Evolutionary conservation across 306 rosid species (phyloP), one percentile per base, ranked within the genome.

Genomic region (Macrotyloma uniflorum): DNA sequence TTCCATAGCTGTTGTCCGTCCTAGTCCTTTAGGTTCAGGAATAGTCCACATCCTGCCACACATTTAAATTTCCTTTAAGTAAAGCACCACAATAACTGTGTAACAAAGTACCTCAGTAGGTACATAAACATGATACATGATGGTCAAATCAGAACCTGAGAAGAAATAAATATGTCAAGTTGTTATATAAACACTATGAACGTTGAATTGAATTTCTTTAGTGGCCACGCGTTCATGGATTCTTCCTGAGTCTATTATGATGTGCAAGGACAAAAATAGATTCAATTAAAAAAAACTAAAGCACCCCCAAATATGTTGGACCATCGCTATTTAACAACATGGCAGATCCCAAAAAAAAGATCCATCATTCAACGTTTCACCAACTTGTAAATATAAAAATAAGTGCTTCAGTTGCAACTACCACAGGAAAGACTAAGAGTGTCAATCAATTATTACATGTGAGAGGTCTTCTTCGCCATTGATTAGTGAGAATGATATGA

Each of bases 21-120:
- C 77, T 54, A 91, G 72, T 59, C 85, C 92, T 76, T 67, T 88
- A 59, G 90, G 88, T 80, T 93, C 98, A 35, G 96, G 93, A 74
- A 91, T 81, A 72, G 80, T 84, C 99, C 99, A 93, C 90, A 91
- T 88, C 88, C 98, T 95, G 88, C 46, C 5, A 82, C 64, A 75
- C 67, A 73, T 73, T 42, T 24, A 74, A 50, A 55, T 54, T 70
- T 75, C 64, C 3, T 47, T 73, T 81, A 42, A 83, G 65, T 53
- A 55, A 47, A 28, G 38, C 26, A 73, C 19, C 18, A 16, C 45
- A 75, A 18, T 19, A 40, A 49, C 23, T 35, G 7, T 19, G 67
- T 18, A 50, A 36, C 38, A 15, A 46, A 61, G 38, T 46, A 57
- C 6, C 7, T 14, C 16, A 51, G 20, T 55, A 67, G 30, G 42